These are phyloP conservation scores for Colletotrichum tropicicola DNA, from an alignment of 2,329 filamentous ascomycete species.

Conservation along the genomic window DNA sequence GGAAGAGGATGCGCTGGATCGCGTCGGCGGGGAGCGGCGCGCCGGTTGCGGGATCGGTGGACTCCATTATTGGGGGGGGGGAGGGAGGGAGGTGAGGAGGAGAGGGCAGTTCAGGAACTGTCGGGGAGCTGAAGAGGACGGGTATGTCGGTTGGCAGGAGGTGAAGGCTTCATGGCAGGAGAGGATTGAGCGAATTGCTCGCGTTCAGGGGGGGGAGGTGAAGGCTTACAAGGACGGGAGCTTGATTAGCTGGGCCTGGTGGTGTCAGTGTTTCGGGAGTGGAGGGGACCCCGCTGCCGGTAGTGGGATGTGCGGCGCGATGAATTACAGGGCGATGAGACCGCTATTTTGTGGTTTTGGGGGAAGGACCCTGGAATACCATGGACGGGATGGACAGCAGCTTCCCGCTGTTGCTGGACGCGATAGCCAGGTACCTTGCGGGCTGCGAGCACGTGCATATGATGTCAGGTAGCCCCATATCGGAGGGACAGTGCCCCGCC, in stretches of 20 bases:
- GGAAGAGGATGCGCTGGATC: constrained; percentile 86
- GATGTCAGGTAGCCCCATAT: constrained; percentile 14
- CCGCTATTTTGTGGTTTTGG: constrained; percentile 1
- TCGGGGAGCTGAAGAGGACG: neutral
- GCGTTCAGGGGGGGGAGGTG: constrained; percentile 16
- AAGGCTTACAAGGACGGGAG: constrained; percentile 30
- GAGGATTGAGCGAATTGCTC: constrained; percentile 13
- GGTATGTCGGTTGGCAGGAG: neutral
- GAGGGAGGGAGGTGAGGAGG: neutral
- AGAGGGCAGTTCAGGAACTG: neutral
- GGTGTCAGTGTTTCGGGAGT: constrained; percentile 27
- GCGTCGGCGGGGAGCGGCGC: constrained; percentile 74
- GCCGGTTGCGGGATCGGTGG: constrained; percentile 77
- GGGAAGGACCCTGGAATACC: constrained; percentile 11
- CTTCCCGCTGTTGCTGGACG: neutral
- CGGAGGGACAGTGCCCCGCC: neutral
- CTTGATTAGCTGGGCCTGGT: constrained; percentile 19
- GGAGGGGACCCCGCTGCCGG: constrained; percentile 27
- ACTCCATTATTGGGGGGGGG: constrained; percentile 59
- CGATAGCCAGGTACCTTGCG: constrained; percentile 6
- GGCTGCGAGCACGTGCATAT: neutral
- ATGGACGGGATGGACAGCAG: neutral
- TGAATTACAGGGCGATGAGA: constrained; percentile 16
- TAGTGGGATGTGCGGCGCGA: constrained; percentile 20
- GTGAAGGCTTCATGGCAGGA: constrained; percentile 7